Conservation (phyloP, 148 eudicot species). For the Arctostaphylos glauca region DNA sequence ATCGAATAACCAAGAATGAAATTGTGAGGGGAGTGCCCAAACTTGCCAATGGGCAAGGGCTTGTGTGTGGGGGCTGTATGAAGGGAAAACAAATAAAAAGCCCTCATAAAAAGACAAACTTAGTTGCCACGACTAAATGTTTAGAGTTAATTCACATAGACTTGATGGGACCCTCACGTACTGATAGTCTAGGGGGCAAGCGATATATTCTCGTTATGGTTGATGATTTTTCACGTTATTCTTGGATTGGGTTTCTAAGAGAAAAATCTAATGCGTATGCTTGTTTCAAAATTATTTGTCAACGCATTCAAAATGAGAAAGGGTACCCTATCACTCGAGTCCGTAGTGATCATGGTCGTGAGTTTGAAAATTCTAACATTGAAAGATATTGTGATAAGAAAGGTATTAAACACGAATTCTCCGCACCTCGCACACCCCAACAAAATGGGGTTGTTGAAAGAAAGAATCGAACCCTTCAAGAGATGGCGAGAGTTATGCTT, state of each 20-base stretch:
- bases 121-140: neutral
- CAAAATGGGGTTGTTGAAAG: slow-evolving; percentile 11
- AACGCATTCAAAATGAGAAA: neutral
- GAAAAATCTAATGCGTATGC: neutral
- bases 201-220: neutral
- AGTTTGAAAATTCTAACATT: neutral
- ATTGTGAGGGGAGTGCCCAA: neutral
- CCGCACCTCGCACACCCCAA: neutral
- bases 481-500: neutral
- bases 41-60: neutral
- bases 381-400: neutral
- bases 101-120: neutral
- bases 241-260: neutral
- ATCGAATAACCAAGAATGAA: neutral
- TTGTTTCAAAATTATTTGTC: neutral
- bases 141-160: neutral
- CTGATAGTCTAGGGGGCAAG: neutral
- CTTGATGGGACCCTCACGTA: neutral
- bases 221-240: neutral
- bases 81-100: neutral
- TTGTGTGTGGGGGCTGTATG: neutral
- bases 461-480: neutral
- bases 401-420: neutral
- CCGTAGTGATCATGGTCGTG: neutral
- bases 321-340: neutral